A percentile compares a stretch with the other conserved stretches of the same genome.
These are phyloP conservation scores for Metschnikowia kofuensis DNA, from an alignment of 805 yeast species.

Conservation along the genomic window DNA sequence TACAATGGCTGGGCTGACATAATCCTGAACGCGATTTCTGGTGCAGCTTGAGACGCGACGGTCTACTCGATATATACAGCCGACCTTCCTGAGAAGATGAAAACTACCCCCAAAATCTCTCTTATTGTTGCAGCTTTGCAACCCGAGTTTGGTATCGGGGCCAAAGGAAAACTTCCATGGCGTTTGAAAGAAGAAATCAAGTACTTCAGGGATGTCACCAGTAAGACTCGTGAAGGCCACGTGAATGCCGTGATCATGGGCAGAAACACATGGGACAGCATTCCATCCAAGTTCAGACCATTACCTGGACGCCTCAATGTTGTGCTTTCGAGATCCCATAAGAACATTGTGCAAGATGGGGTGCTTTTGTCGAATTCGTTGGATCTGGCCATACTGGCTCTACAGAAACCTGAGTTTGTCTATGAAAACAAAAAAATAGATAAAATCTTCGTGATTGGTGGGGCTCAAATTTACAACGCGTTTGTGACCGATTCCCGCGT, in stretches of 20 bases:
- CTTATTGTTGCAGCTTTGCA: slow-evolving; percentile 82
- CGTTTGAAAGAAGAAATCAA: slow-evolving; percentile 77
- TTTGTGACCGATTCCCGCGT: slow-evolving; percentile 44
- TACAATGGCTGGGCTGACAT: not conserved
- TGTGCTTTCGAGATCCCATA: slow-evolving; percentile 56
- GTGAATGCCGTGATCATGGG: slow-evolving; percentile 92
- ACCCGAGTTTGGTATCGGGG: slow-evolving; percentile 84
- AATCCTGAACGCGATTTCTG: not conserved
- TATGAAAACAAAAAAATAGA: slow-evolving; percentile 33
- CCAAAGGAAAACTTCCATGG: slow-evolving; percentile 85
- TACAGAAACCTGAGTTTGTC: slow-evolving; percentile 9
- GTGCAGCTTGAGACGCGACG: not conserved
- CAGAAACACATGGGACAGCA: slow-evolving; percentile 92
- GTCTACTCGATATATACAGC: not conserved
- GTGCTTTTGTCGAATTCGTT: slow-evolving; percentile 30
- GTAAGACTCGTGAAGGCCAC: slow-evolving; percentile 33
- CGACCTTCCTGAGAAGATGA: slow-evolving; percentile 1
- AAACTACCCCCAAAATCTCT: slow-evolving; percentile 22
- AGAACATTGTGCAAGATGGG: slow-evolving; percentile 20
- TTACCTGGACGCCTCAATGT: slow-evolving; percentile 72
- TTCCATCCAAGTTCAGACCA: slow-evolving; percentile 82
- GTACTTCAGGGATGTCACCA: slow-evolving; percentile 76
- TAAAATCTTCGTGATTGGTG: slow-evolving; percentile 83
- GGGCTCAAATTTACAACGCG: slow-evolving; percentile 78
- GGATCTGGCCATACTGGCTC: slow-evolving; percentile 35